A percentile compares a stretch with the other conserved stretches of the same genome.
These are phyloP conservation scores for Scorias spongiosa DNA, from an alignment of 2,329 filamentous ascomycete genomes.

Conservation along the genomic window DNA sequence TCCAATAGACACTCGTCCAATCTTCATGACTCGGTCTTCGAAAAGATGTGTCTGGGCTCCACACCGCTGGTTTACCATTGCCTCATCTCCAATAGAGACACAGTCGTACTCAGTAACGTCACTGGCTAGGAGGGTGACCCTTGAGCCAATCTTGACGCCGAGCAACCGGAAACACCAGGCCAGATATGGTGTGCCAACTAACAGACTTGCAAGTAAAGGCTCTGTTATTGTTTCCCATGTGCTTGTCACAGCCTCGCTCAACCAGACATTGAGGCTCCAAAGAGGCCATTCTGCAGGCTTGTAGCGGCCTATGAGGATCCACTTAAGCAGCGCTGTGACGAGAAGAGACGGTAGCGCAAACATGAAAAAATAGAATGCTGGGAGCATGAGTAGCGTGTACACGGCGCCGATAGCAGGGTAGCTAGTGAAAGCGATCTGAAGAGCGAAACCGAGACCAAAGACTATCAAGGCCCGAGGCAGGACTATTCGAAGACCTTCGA, in stretches of 20 bases:
- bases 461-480: slow-evolving; percentile 13
- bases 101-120: no score
- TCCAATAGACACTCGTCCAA: no score
- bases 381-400: slow-evolving; percentile 12
- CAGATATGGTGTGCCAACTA: no score
- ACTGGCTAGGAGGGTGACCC: no score
- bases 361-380: slow-evolving; percentile 11
- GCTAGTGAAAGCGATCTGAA: slow-evolving; percentile 9
- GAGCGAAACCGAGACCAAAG: slow-evolving; percentile 11
- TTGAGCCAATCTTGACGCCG: no score
- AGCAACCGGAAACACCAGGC: no score
- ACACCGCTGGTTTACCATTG: no score
- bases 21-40: no score
- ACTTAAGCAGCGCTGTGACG: slow-evolving; percentile 9
- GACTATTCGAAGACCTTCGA: slow-evolving; percentile 13
- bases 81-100: no score
- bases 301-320: slow-evolving; percentile 11
- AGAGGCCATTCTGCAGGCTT: slow-evolving; percentile 12
- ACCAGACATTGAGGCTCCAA: slow-evolving; percentile 13
- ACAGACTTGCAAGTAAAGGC: no score
- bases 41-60: no score
- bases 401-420: slow-evolving; percentile 11
- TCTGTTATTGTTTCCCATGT: slow-evolving; percentile 2
- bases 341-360: slow-evolving; percentile 11
- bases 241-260: slow-evolving; percentile 10